Conservation (phyloP, 2,329 filamentous ascomycete genomes). For the Xylaria sp. region DNA sequence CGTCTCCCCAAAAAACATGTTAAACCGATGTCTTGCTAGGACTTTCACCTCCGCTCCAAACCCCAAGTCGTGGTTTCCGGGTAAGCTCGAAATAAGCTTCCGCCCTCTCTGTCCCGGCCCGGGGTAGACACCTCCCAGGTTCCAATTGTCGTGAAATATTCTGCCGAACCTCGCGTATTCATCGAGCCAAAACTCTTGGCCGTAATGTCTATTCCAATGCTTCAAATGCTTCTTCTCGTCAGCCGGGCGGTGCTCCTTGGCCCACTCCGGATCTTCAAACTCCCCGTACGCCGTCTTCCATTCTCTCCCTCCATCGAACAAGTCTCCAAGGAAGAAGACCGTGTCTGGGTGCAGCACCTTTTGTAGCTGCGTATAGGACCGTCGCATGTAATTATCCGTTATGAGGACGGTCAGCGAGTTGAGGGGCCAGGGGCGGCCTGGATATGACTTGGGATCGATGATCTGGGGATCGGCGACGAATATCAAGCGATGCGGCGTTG, state of each 20-base stretch:
- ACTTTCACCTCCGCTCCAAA: conserved; percentile 85
- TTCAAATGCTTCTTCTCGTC: conserved; percentile 60
- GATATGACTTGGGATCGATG: conserved; percentile 93
- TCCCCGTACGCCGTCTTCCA: conserved; percentile 75
- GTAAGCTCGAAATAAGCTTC: conserved; percentile 81
- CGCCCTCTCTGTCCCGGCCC: conserved; percentile 66
- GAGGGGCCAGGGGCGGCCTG: conserved; percentile 69
- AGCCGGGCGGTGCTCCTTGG: conserved; percentile 51
- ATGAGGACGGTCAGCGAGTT: conserved; percentile 59
- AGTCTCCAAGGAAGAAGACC: conserved; percentile 86
- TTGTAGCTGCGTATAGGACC: conserved; percentile 81
- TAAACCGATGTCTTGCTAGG: conserved; percentile 80
- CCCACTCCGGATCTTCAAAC: conserved; percentile 64
- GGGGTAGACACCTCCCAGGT: conserved; percentile 56
- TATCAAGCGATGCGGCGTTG: conserved; percentile 80
- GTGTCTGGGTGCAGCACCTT: conserved; percentile 78
- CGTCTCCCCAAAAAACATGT: conserved; percentile 85
- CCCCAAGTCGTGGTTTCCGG: conserved; percentile 93
- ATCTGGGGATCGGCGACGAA: conserved; percentile 90
- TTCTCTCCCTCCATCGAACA: conserved; percentile 95
- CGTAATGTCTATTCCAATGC: conserved; percentile 74
- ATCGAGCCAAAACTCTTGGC: conserved; percentile 78
- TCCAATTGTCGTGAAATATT: conserved; percentile 78
- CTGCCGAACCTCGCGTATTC: conserved; percentile 86
- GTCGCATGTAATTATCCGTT: conserved; percentile 87